Percentiles rank a stretch among this genome's conserved stretches.
These are phyloP conservation scores for Oryza meridionalis DNA, from an alignment of 176 grass and related monocot genomes.

Conservation along the genomic window DNA sequence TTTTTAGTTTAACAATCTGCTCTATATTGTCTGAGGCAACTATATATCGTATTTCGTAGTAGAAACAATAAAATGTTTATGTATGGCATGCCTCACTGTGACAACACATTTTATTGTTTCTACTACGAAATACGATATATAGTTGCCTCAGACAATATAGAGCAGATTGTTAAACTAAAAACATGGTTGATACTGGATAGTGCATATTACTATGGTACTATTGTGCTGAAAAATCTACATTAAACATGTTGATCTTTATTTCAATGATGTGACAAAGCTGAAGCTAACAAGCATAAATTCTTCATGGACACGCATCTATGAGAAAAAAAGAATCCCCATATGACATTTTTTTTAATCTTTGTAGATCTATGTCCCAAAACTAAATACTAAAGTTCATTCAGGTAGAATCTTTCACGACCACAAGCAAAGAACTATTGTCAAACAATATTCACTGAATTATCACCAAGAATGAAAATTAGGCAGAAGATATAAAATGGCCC, in stretches of 20 bases:
- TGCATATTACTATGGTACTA: not conserved
- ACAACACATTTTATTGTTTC: not conserved
- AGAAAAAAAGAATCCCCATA: not conserved
- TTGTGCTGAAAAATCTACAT: not conserved
- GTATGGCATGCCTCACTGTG: not conserved
- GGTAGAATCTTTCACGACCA: constrained; percentile 1
- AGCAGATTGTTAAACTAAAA: not conserved
- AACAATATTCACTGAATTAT: constrained; percentile 13
- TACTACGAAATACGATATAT: not conserved
- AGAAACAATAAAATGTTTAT: too few relatives aligned
- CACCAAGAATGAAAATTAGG: constrained; percentile 24
- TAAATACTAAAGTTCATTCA: not conserved
- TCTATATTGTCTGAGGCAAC: too few relatives aligned
- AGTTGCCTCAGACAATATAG: not conserved
- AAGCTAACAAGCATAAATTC: constrained; percentile 1
- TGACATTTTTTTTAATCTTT: constrained; percentile 1
- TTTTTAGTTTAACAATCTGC: too few relatives aligned
- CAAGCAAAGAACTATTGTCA: not conserved
- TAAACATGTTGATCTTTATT: not conserved
- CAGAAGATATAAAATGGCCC: constrained; percentile 8
- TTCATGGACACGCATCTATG: not conserved
- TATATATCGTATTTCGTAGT: too few relatives aligned
- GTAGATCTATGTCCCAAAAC: not conserved
- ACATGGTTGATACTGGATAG: not conserved
- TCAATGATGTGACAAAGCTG: not conserved